phyloP scores from a whole-genome alignment of 176 grass and related monocot species.

The Rhynchospora breviuscula region DNA sequence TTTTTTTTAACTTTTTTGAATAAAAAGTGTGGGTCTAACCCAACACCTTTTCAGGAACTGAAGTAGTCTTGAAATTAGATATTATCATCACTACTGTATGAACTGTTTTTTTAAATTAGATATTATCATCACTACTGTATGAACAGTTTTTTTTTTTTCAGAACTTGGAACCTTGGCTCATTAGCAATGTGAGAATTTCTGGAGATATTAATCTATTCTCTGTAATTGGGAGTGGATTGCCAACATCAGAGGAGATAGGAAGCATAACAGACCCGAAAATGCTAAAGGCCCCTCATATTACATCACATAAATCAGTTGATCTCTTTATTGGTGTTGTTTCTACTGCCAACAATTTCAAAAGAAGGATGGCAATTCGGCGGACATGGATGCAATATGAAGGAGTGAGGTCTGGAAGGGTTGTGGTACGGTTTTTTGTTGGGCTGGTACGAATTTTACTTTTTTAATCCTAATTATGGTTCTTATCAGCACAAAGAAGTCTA shows the following conservation, averaged over 20 bases:
- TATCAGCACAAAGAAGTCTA: background rate
- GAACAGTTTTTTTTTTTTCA: conserved; percentile 20
- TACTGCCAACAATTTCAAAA: conserved; percentile 95
- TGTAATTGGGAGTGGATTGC: conserved; percentile 75
- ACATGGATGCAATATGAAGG: conserved; percentile 96
- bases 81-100: too few relatives aligned
- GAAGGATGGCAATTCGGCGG: conserved; percentile 73
- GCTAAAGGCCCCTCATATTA: conserved; percentile 58
- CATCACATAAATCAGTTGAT: conserved; percentile 45
- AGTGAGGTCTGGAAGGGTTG: conserved; percentile 47
- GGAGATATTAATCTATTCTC: conserved; percentile 76
- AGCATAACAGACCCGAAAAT: conserved; percentile 49
- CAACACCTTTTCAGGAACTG: too few relatives aligned
- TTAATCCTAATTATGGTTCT: conserved; percentile 13
- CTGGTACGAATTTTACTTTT: conserved; percentile 43
- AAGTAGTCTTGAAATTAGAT: too few relatives aligned
- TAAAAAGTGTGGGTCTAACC: too few relatives aligned
- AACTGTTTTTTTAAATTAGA: conserved; percentile 17
- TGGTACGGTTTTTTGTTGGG: conserved; percentile 81
- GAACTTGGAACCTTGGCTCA: conserved; percentile 88
- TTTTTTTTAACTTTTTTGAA: too few relatives aligned
- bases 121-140: conserved; percentile 1
- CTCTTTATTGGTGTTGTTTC: conserved; percentile 94
- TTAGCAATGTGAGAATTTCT: conserved; percentile 50
- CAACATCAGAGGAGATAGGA: conserved; percentile 65